phyloP scores from a whole-genome alignment of 257 asterid species.

The Solanum rostratum region DNA sequence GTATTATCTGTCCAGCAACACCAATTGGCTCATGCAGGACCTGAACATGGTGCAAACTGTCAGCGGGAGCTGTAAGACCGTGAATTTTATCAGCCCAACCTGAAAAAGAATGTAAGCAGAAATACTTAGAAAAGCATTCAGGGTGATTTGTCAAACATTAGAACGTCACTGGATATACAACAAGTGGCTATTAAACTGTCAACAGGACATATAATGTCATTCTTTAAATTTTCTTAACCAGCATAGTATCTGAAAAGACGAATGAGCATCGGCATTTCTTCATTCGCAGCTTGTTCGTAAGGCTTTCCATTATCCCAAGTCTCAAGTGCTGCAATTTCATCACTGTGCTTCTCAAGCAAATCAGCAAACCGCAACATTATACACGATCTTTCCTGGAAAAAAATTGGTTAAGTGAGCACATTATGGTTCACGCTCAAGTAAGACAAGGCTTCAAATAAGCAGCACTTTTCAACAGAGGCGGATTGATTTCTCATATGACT shows the following conservation, averaged over 20 bases:
- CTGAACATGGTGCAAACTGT: constrained; percentile 51
- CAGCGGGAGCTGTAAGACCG: constrained; percentile 73
- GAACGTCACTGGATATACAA: neutral
- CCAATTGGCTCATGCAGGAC: constrained; percentile 67
- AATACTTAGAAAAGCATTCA: neutral
- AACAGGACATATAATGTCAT: neutral
- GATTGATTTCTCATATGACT: neutral
- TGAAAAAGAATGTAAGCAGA: neutral
- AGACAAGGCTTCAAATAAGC: neutral
- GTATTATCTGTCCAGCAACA: constrained; percentile 69
- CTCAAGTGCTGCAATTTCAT: constrained; percentile 63
- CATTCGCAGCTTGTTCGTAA: constrained; percentile 41
- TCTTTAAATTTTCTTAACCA: constrained; percentile 17
- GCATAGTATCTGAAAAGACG: constrained; percentile 58
- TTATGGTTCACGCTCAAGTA: neutral
- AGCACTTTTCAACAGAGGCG: neutral
- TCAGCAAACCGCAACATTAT: constrained; percentile 49
- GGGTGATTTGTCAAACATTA: neutral
- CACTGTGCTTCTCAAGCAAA: constrained; percentile 39
- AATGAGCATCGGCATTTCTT: constrained; percentile 42
- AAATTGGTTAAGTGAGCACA: no score
- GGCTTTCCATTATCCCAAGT: constrained; percentile 73
- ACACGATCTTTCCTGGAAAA: constrained; percentile 42
- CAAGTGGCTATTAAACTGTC: neutral
- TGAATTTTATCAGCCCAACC: constrained; percentile 81